These are phyloP conservation scores for Bocquillonia castaneifolia DNA, from an alignment of 441 rosid species.

Conservation along the genomic window DNA sequence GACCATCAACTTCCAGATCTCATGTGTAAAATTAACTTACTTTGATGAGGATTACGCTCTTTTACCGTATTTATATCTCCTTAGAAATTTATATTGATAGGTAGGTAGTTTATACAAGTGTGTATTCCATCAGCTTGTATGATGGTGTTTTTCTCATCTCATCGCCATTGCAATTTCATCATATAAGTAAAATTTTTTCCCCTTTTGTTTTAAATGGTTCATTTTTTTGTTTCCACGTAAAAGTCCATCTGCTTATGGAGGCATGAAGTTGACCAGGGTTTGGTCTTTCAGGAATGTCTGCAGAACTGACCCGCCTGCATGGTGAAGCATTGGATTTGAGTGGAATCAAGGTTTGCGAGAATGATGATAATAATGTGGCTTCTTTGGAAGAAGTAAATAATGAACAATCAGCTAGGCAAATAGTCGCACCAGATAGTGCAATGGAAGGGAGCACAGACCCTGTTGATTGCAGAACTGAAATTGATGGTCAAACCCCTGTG, in stretches of 20 bases:
- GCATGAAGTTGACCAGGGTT: neutral
- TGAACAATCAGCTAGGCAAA: slow-evolving; percentile 37
- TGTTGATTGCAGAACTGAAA: slow-evolving; percentile 30
- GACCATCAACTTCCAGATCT: no score
- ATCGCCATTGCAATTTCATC: neutral
- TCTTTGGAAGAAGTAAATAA: slow-evolving; percentile 37
- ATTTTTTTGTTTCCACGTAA: neutral
- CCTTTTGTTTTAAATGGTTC: neutral
- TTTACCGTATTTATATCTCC: neutral
- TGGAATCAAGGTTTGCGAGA: slow-evolving; percentile 44
- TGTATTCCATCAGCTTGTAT: neutral
- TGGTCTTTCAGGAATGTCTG: slow-evolving; percentile 61
- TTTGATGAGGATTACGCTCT: neutral
- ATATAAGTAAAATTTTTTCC: neutral
- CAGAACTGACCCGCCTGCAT: slow-evolving; percentile 50
- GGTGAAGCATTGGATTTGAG: slow-evolving; percentile 64
- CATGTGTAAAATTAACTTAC: neutral
- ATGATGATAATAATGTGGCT: slow-evolving; percentile 33
- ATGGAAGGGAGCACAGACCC: slow-evolving; percentile 35
- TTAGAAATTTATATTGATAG: neutral
- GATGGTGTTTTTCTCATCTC: neutral
- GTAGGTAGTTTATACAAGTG: neutral
- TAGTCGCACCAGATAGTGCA: slow-evolving; percentile 34
- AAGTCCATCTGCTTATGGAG: neutral
- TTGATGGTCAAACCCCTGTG: slow-evolving; percentile 39